Conservation (phyloP, 176 grass and related monocot species). For the Aegilops bicornis region DNA sequence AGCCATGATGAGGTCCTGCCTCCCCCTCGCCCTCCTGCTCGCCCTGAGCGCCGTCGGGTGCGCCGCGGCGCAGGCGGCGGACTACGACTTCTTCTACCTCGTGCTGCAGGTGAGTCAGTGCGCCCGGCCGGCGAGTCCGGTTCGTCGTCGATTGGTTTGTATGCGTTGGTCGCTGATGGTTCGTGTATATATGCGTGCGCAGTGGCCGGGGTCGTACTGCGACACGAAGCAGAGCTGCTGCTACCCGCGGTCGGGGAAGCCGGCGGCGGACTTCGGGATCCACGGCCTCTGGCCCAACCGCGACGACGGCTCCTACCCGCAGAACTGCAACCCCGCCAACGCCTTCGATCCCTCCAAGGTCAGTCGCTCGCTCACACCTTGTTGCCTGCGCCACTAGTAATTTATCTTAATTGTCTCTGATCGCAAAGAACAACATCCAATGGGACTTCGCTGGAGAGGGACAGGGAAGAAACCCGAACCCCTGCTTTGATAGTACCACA, state of each 20-base stretch:
- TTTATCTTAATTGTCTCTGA: not conserved
- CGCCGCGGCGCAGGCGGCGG: conserved; percentile 29
- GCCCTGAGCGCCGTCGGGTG: conserved; percentile 16
- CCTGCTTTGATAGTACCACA: not conserved
- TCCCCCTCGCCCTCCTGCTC: conserved; percentile 32
- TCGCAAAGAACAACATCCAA: not conserved
- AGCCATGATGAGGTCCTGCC: conserved; percentile 31
- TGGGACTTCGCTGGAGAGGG: not conserved
- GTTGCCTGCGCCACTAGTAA: not conserved
- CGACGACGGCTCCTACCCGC: conserved; percentile 84
- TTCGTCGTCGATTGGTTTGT: not conserved
- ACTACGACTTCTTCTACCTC: conserved; percentile 91
- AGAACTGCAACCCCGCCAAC: conserved; percentile 58
- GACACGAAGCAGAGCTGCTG: conserved; percentile 88
- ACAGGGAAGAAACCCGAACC: not conserved
- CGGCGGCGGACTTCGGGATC: conserved; percentile 87
- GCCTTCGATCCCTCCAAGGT: conserved; percentile 70
- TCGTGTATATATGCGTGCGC: not conserved
- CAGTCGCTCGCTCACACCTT: not conserved
- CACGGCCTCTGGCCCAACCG: conserved; percentile 97
- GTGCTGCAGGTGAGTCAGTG: conserved; percentile 51
- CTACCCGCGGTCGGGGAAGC: conserved; percentile 83
- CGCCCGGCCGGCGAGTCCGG: not conserved
- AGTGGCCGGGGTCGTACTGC: conserved; percentile 96
- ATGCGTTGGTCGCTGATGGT: not conserved